Conservation (phyloP, 192 early-diverging fungal species). For the Entomortierella parvispora region DNA sequence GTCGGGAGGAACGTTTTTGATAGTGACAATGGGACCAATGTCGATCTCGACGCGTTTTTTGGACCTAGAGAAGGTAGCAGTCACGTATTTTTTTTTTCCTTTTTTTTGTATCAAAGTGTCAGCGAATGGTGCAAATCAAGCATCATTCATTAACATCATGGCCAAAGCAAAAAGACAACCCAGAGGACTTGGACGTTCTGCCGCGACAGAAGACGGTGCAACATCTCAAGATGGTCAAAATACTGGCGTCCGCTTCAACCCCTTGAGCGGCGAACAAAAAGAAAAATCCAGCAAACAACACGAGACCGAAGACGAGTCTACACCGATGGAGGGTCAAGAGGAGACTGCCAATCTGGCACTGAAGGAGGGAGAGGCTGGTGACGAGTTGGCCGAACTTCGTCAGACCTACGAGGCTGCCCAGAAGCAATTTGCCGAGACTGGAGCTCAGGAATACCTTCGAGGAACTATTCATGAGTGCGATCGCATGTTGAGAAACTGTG, state of each 20-base stretch:
- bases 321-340: slow-evolving; percentile 5
- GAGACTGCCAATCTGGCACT: slow-evolving; percentile 54
- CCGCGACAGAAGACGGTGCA: slow-evolving; percentile 24
- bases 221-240: slow-evolving; percentile 2
- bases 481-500: slow-evolving; percentile 63
- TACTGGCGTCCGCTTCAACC: slow-evolving; percentile 21
- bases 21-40: too few relatives aligned
- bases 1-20: too few relatives aligned
- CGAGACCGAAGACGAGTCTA: slow-evolving; percentile 18
- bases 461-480: slow-evolving; percentile 66
- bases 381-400: slow-evolving; percentile 59
- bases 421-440: slow-evolving; percentile 54
- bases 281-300: not conserved
- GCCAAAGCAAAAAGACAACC: slow-evolving; percentile 58
- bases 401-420: slow-evolving; percentile 61
- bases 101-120: too few relatives aligned
- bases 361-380: slow-evolving; percentile 57
- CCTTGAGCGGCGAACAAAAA: slow-evolving; percentile 8
- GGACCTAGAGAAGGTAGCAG: too few relatives aligned
- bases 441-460: slow-evolving; percentile 54
- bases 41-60: too few relatives aligned
- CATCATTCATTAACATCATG: slow-evolving; percentile 23
- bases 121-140: not conserved
- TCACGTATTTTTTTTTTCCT: too few relatives aligned
- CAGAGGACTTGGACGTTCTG: slow-evolving; percentile 53